Base-by-base conservation (phyloP, 2,329 filamentous ascomycete genomes). In the Hypoxylon rubiginosum region DNA sequence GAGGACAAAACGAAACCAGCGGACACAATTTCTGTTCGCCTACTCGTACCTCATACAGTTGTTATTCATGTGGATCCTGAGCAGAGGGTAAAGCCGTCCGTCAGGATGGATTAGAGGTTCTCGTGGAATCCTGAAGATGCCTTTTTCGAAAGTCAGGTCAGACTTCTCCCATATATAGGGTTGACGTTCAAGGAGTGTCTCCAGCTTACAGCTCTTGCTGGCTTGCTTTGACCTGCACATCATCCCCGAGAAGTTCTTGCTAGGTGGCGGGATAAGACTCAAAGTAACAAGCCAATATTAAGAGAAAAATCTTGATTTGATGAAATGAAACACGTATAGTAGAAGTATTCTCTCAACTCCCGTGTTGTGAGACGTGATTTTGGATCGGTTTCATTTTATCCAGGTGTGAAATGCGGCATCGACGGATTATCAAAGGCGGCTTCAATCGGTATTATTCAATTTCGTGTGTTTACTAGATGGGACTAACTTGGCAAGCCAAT, bases 11-110 rank as follows among this genome's bases (percentile, higher is more conserved):
- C 90, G 92, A 76, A 96, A 92, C 80, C 90, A 93, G 77, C 86
- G 94, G 68, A 97, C 94, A 1, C 93, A 97, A 80, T 97, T 97
- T 76, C 85, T 97, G 71, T 97, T 97, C 79, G 86, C 94, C 72
- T 97, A 99, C 81, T 95, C 94, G 48, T 99, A 98, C 80, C 84
- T 97, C 59, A 91, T 98, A 61, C 96, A 99, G 82, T 87, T 98
- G 72, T 83, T 94, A 60, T 97, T 98, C 80, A 99, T 98, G 94
- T 96, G 95, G 90, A 80, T 88, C 70, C 79, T 89, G 64, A 87
- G 82, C 64, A 79, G 71, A 64, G 82, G 64, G 19, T 67, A 64
- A 62, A 46, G 17, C 48, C 1, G 19, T 43, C 21, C 19, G 21
- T 17, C 24, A 17, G n/a, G 26, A 30, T 55, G 9, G 26, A 50